phyloP scores from a whole-genome alignment of 495 filamentous ascomycete genomes.

The Trichoderma reesei region DNA sequence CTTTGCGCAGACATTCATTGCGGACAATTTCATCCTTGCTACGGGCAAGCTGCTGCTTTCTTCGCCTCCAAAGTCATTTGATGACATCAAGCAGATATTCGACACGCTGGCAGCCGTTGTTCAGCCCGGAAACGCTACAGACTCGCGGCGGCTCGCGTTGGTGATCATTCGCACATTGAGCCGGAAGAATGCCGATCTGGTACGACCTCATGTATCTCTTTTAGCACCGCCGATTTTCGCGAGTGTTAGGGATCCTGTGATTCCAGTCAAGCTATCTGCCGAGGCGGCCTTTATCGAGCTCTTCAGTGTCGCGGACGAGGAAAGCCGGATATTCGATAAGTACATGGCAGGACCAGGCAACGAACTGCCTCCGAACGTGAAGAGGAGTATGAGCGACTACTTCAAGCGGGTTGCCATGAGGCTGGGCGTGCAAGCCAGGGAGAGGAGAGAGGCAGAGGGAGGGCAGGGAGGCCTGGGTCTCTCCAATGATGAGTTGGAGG shows the following conservation, averaged over 20 bases:
- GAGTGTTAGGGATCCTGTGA: constrained; percentile 83
- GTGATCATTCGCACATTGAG: constrained; percentile 80
- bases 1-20: constrained; percentile 55
- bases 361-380: constrained; percentile 55
- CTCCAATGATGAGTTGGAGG: constrained; percentile 80
- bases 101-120: constrained; percentile 64
- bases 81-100: constrained; percentile 69
- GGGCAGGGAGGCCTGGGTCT: constrained; percentile 77
- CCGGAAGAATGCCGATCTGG: constrained; percentile 63
- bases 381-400: constrained; percentile 92
- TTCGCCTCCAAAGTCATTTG: constrained; percentile 49
- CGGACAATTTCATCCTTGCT: constrained; percentile 84
- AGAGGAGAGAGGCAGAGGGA: constrained; percentile 81
- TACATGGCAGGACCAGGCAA: constrained; percentile 48
- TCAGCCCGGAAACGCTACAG: constrained; percentile 60
- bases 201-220: constrained; percentile 65
- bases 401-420: constrained; percentile 86
- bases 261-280: constrained; percentile 89
- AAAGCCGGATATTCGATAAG: constrained; percentile 81
- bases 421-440: constrained; percentile 71
- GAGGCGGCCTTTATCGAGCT: constrained; percentile 91
- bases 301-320: constrained; percentile 84
- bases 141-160: constrained; percentile 80
- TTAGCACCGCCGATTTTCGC: constrained; percentile 81
- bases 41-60: constrained; percentile 89